These are phyloP conservation scores for Aspergillus aculeatus DNA, from an alignment of 2,329 filamentous ascomycete genomes.

Conservation along the genomic window DNA sequence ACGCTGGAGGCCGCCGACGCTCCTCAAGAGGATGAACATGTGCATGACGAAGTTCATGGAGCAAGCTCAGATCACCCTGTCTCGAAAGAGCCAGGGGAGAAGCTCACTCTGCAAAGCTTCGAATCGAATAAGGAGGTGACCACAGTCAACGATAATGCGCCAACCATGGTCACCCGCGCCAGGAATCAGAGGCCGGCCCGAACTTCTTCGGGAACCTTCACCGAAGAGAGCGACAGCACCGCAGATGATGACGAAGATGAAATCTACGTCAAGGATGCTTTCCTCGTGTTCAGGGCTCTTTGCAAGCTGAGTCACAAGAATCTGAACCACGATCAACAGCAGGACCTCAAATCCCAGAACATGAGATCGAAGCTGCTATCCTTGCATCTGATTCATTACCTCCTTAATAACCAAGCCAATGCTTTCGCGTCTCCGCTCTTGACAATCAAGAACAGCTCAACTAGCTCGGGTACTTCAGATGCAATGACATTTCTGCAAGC, in stretches of 20 bases:
- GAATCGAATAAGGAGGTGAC: slow-evolving; percentile 68
- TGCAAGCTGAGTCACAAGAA: slow-evolving; percentile 96
- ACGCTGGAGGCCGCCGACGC: slow-evolving; percentile 40
- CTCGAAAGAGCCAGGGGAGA: slow-evolving; percentile 55
- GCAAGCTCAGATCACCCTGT: slow-evolving; percentile 43
- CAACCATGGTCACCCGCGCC: slow-evolving; percentile 64
- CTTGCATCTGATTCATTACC: slow-evolving; percentile 89
- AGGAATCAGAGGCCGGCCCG: slow-evolving; percentile 52
- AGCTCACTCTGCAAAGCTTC: slow-evolving; percentile 67
- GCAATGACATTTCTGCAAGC: slow-evolving; percentile 90
- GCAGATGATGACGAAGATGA: slow-evolving; percentile 76
- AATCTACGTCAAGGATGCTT: slow-evolving; percentile 94
- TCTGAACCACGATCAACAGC: slow-evolving; percentile 83
- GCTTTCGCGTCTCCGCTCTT: slow-evolving; percentile 90
- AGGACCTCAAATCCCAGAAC: slow-evolving; percentile 87
- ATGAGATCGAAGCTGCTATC: slow-evolving; percentile 98
- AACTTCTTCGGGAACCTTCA: slow-evolving; percentile 35
- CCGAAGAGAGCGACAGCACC: slow-evolving; percentile 39
- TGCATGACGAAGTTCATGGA: slow-evolving; percentile 39
- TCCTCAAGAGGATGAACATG: slow-evolving; percentile 48
- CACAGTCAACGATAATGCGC: slow-evolving; percentile 64
- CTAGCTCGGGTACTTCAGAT: slow-evolving; percentile 73
- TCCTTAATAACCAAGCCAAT: slow-evolving; percentile 87
- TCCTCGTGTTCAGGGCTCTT: slow-evolving; percentile 94
- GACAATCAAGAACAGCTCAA: slow-evolving; percentile 88